Evolutionary conservation across 768 basidiomycete species (phyloP).

Genomic region (Gyrodon lividus): DNA sequence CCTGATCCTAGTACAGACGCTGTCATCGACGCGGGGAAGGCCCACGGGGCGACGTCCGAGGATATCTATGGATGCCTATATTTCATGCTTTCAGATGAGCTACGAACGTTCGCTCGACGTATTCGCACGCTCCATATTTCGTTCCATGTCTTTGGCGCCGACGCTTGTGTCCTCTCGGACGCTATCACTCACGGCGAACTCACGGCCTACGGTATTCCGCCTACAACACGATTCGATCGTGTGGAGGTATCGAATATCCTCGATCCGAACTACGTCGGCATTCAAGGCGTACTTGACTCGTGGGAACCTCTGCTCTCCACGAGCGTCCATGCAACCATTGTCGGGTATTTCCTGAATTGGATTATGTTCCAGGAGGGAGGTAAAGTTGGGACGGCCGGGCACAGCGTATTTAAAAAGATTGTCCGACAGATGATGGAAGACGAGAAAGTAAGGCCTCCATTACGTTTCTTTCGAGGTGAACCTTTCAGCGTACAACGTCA

Average conservation of each 20-base stretch:
- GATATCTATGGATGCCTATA: slow-evolving; percentile 45
- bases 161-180: too few relatives aligned
- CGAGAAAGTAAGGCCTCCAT: too few relatives aligned
- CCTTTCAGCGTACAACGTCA: too few relatives aligned
- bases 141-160: too few relatives aligned
- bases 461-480: too few relatives aligned
- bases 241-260: slow-evolving; percentile 42
- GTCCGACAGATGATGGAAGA: too few relatives aligned
- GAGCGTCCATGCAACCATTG: slow-evolving; percentile 24
- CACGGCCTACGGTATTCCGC: too few relatives aligned
- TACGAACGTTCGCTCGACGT: slow-evolving; percentile 29
- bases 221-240: slow-evolving; percentile 32
- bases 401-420: too few relatives aligned
- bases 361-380: not conserved
- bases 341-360: slow-evolving; percentile 45
- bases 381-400: slow-evolving; percentile 1
- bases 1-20: too few relatives aligned
- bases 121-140: too few relatives aligned
- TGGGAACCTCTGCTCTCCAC: slow-evolving; percentile 35
- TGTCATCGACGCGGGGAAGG: not conserved
- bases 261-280: slow-evolving; percentile 37
- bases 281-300: slow-evolving; percentile 22
- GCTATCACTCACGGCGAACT: too few relatives aligned
- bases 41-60: slow-evolving; percentile 30
- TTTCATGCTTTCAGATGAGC: slow-evolving; percentile 36